A percentile compares a stretch with the other conserved stretches of the same genome.
Evolutionary conservation across 805 yeast genomes (phyloP).

Genomic region (Saccharomycopsis capsularis): DNA sequence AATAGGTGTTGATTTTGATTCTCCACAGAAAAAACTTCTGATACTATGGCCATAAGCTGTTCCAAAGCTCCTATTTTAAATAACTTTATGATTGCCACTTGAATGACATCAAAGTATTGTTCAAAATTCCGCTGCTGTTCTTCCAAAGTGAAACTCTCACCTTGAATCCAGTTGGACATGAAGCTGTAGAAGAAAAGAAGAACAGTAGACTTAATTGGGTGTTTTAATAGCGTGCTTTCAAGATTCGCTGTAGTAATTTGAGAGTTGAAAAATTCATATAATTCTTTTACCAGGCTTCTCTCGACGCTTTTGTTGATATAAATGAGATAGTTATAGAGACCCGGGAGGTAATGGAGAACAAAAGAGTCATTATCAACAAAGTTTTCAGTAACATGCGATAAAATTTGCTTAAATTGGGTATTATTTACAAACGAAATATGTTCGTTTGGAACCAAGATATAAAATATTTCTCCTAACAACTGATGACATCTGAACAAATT

Average conservation of each 20-base stretch:
- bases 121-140: conserved; percentile 17
- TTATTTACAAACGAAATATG: conserved; percentile 23
- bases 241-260: not conserved
- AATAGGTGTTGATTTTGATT: conserved; percentile 20
- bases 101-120: conserved; percentile 15
- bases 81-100: conserved; percentile 12
- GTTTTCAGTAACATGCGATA: conserved; percentile 37
- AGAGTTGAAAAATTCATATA: conserved; percentile 10
- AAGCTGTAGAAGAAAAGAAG: conserved; percentile 13
- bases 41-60: conserved; percentile 51
- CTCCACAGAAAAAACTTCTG: conserved; percentile 44
- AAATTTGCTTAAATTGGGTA: conserved; percentile 33
- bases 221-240: conserved; percentile 3
- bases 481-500: conserved; percentile 66
- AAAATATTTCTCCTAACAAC: conserved; percentile 56
- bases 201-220: conserved; percentile 12
- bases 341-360: conserved; percentile 58
- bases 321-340: conserved; percentile 31
- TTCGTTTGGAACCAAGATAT: conserved; percentile 38
- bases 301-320: not conserved
- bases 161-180: conserved; percentile 19
- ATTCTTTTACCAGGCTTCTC: conserved; percentile 5
- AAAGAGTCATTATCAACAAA: conserved; percentile 58
- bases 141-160: conserved; percentile 12
- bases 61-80: conserved; percentile 53